These are phyloP conservation scores for Fomitopsis pulvina DNA, from an alignment of 768 basidiomycete genomes.

Conservation along the genomic window DNA sequence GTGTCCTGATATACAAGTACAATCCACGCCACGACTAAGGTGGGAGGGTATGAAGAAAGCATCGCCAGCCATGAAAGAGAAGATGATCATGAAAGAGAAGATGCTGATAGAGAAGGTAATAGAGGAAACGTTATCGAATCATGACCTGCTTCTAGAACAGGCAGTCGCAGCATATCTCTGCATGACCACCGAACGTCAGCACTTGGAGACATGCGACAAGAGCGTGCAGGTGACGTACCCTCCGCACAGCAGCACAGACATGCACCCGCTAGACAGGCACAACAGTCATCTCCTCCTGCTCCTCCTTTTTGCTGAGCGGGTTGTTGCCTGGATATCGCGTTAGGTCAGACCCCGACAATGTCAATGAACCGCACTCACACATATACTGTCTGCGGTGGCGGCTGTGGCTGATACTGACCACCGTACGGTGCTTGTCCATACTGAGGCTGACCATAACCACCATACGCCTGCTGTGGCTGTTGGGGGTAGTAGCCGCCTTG, in stretches of 20 bases:
- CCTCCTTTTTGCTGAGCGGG: constrained; percentile 38
- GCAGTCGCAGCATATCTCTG: constrained; percentile 70
- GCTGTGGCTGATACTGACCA: constrained; percentile 46
- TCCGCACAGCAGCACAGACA: constrained; percentile 71
- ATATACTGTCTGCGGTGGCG: constrained; percentile 74
- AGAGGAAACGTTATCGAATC: not conserved
- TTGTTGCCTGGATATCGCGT: constrained; percentile 38
- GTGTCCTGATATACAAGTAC: constrained; percentile 9
- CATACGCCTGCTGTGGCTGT: constrained; percentile 67
- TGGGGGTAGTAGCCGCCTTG: constrained; percentile 70
- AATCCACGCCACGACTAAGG: not conserved
- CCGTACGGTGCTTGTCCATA: constrained; percentile 22
- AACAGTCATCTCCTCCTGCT: constrained; percentile 39
- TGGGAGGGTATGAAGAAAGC: not conserved
- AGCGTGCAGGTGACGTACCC: constrained; percentile 33
- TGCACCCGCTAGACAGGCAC: constrained; percentile 60
- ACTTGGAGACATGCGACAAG: too few species aligned
- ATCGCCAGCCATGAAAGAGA: not conserved
- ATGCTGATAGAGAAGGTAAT: not conserved
- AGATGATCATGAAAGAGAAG: not conserved
- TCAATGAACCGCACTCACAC: constrained; percentile 50
- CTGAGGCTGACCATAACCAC: constrained; percentile 37
- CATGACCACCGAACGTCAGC: too few species aligned
- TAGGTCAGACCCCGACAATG: too few species aligned
- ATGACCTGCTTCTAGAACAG: constrained; percentile 41